Base-by-base conservation (phyloP, 2,329 filamentous ascomycete genomes). In the Fonsecaea erecta region DNA sequence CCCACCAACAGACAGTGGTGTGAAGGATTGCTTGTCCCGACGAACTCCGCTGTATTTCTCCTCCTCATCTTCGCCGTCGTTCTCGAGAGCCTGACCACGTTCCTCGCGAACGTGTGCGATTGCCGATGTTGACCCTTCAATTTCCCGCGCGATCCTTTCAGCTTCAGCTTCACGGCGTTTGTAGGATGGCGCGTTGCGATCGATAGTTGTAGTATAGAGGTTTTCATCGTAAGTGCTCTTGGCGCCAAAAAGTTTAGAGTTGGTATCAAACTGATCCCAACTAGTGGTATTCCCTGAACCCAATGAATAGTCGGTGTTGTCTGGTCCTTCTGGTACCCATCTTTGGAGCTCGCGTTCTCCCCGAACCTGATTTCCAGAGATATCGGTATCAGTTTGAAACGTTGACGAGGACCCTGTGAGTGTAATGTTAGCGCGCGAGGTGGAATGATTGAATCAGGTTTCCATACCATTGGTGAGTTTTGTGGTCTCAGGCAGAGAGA, bases 31-130 rank as follows among this genome's bases (percentile, higher is more conserved):
- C 46, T 76, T 74, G 46, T 91, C 88, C 69, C 94, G 88, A 68
- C 89, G 89, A 62, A 99, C 95, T 75, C 94, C 94, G 74, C 93
- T 97, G 79, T 98, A 98, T 75, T 95, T 97, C 75, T 96, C 93
- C 80, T 99, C 95, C 78, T 99, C 95, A 70, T 97, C 92, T 30
- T 85, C 78, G 14, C 87, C 89, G 58, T 88, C 87, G 59, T 90
- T 85, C 43, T 86, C 84, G 9, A 84, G 81, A 12, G 84, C 85
- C n/a, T 86, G 82, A 59, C 92, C 85, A 74, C 93, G 89, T 81
- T 99, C 95, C 78, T 98, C 95, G 2, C 91, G 91, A 64, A 97
- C 86, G 74, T 99, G 95, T 3, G 89, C 81, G 61, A 95, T 97
- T 37, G 86, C 84, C 7, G 92, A 83, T 18, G 84, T 82, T 68